Percentiles rank a stretch among this genome's conserved stretches.
phyloP scores from a whole-genome alignment of 164 flowering plant genomes.

The Echeveria elegans region DNA sequence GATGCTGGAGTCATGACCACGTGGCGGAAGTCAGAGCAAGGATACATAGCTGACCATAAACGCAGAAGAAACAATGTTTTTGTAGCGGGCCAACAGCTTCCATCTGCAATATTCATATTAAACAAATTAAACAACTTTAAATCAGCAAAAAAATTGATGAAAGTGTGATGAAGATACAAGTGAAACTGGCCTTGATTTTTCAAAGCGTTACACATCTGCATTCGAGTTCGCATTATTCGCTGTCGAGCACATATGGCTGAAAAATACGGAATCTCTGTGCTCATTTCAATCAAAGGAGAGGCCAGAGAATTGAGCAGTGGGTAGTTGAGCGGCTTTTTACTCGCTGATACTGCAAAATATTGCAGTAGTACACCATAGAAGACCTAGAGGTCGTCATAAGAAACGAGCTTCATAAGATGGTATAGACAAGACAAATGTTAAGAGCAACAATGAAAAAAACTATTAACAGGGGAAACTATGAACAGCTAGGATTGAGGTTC shows the following conservation, averaged over 20 bases:
- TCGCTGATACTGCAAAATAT: constrained; percentile 74
- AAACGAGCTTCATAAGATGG: neutral
- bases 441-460: neutral
- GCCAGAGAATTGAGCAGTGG: constrained; percentile 61
- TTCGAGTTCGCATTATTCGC: constrained; percentile 44
- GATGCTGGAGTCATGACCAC: constrained; percentile 85
- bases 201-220: constrained; percentile 54
- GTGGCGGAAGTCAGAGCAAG: constrained; percentile 95
- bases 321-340: constrained; percentile 63
- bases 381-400: constrained; percentile 33
- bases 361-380: constrained; percentile 88
- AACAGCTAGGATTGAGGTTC: neutral
- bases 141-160: constrained; percentile 9
- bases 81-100: constrained; percentile 79
- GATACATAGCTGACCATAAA: constrained; percentile 87
- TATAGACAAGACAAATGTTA: neutral
- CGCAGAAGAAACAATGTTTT: constrained; percentile 76
- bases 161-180: neutral
- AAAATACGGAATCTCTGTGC: constrained; percentile 71
- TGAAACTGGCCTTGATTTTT: constrained; percentile 48
- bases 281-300: constrained; percentile 90
- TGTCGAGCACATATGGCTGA: constrained; percentile 95
- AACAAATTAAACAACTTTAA: constrained; percentile 8
- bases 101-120: constrained; percentile 31
- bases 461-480: too few species aligned